phyloP scores from a whole-genome alignment of 2,329 filamentous ascomycete genomes.

The Talaromyces sp. region DNA sequence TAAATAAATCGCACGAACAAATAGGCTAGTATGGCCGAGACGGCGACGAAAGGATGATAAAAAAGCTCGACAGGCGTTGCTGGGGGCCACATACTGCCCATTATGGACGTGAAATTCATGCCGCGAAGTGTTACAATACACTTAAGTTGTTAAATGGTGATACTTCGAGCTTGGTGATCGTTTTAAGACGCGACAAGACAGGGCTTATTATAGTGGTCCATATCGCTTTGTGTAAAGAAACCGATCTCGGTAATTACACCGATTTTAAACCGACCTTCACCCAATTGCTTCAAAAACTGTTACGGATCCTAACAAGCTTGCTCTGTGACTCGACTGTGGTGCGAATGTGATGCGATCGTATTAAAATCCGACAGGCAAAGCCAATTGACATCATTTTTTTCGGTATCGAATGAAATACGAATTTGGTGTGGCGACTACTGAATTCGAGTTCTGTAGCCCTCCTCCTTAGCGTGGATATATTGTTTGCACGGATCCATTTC shows the following conservation, averaged over 20 bases:
- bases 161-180: not conserved
- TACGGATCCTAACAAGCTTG: too few relatives aligned
- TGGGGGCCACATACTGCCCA: not conserved
- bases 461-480: too few relatives aligned
- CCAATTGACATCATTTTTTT: not conserved
- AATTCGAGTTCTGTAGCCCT: too few relatives aligned
- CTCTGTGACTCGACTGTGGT: too few relatives aligned
- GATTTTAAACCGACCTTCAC: conserved; percentile 3
- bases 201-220: not conserved
- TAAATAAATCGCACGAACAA: conserved; percentile 27
- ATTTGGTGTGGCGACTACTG: too few relatives aligned
- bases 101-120: not conserved
- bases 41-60: not conserved
- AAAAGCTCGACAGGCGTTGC: not conserved
- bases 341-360: too few relatives aligned
- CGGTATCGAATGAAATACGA: too few relatives aligned
- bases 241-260: conserved; percentile 11
- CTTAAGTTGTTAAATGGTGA: too few relatives aligned
- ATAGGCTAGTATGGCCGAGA: not conserved
- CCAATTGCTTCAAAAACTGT: too few relatives aligned
- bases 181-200: not conserved
- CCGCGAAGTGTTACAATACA: not conserved
- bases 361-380: too few relatives aligned
- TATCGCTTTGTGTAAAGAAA: not conserved
- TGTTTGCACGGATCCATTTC: too few relatives aligned